Conservation (phyloP, 192 early-diverging fungal genomes). For the Chytriomyces sp. region DNA sequence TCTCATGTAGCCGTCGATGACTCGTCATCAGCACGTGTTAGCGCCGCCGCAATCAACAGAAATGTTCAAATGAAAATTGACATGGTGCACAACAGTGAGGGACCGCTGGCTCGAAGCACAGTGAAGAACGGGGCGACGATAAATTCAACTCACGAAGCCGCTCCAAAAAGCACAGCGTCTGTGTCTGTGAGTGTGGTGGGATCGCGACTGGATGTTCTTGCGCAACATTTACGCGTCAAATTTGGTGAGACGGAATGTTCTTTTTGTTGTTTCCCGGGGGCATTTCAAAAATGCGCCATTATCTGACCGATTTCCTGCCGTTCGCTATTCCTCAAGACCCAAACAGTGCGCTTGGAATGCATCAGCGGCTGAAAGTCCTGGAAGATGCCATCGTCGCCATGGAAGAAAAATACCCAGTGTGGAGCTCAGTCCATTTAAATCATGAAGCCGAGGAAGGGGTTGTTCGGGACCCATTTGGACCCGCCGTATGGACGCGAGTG, state of each 20-base stretch:
- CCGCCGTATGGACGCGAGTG: conserved; percentile 25
- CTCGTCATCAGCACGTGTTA: conserved; percentile 66
- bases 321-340: conserved; percentile 26
- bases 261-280: conserved; percentile 6
- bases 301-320: conserved; percentile 10
- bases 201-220: conserved; percentile 70
- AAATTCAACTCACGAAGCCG: too few species aligned
- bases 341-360: conserved; percentile 45
- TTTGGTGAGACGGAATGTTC: conserved; percentile 49
- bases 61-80: conserved; percentile 81
- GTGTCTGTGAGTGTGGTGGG: conserved; percentile 38
- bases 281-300: not conserved
- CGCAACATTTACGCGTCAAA: conserved; percentile 71
- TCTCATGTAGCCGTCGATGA: not conserved
- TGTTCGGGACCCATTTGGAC: conserved; percentile 25
- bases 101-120: conserved; percentile 62
- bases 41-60: conserved; percentile 71
- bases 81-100: conserved; percentile 66
- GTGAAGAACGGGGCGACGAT: not conserved
- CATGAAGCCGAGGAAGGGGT: not conserved
- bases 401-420: conserved; percentile 76
- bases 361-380: conserved; percentile 69
- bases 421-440: conserved; percentile 73
- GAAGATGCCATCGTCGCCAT: conserved; percentile 78
- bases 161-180: not conserved